phyloP scores from a whole-genome alignment of 305 asterid species.

The Fraxinus dipetala region DNA sequence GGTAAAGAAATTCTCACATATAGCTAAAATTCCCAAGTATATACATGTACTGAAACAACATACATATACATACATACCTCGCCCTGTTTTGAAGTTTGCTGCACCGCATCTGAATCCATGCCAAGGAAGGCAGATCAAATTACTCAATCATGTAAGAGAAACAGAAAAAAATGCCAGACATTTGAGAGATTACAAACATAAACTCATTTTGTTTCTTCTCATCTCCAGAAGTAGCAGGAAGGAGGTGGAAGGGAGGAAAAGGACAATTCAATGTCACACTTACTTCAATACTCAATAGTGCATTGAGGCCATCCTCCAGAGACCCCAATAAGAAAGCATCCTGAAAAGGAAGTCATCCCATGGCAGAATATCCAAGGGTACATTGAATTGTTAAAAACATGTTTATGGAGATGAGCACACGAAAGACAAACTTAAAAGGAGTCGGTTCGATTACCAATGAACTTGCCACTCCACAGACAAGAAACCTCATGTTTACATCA shows the following conservation, averaged over 20 bases:
- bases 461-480: constrained; percentile 69
- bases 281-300: constrained; percentile 85
- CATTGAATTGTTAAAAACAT: not conserved
- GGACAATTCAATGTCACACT: constrained; percentile 25
- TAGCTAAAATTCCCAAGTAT: constrained; percentile 10
- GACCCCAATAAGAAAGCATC: constrained; percentile 61
- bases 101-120: constrained; percentile 75
- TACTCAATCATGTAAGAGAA: constrained; percentile 5
- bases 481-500: constrained; percentile 72
- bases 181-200: not conserved
- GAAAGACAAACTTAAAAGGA: constrained; percentile 8
- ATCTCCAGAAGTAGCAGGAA: not conserved
- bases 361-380: constrained; percentile 15
- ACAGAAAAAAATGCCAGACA: not conserved
- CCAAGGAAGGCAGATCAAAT: constrained; percentile 6
- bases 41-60: constrained; percentile 14
- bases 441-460: constrained; percentile 55
- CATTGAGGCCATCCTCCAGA: constrained; percentile 84
- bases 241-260: not conserved
- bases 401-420: not conserved
- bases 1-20: constrained; percentile 12
- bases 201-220: constrained; percentile 1
- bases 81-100: constrained; percentile 94
- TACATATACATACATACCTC: constrained; percentile 51
- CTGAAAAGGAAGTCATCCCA: constrained; percentile 39